Conservation (phyloP, 2,329 filamentous ascomycete species). For the Neonectria neomacrospora region DNA sequence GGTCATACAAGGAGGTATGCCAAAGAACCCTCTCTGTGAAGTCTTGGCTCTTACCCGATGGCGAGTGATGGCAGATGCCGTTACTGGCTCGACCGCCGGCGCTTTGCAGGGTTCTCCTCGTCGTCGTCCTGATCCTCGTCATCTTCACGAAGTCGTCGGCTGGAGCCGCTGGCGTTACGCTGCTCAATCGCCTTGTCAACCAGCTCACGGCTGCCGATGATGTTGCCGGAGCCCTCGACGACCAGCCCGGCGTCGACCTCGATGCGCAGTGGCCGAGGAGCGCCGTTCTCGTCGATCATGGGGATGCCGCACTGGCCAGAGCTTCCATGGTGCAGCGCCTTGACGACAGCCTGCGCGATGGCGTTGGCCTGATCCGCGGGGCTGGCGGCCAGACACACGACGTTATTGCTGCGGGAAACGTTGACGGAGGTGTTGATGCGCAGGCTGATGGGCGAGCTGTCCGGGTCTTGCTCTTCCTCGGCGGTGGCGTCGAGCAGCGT, state of each 20-base stretch:
- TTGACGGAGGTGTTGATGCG: constrained; percentile 60
- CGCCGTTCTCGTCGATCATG: constrained; percentile 59
- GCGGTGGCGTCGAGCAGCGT: constrained; percentile 18
- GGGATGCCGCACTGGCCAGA: constrained; percentile 54
- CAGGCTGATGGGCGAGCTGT: constrained; percentile 56
- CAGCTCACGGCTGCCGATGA: constrained; percentile 52
- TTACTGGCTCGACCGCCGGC: constrained; percentile 37
- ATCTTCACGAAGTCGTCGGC: constrained; percentile 35
- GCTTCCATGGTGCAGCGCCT: constrained; percentile 56
- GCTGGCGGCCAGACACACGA: constrained; percentile 56
- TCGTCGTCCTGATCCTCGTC: constrained; percentile 35
- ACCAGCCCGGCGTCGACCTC: constrained; percentile 59
- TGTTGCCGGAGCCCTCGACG: constrained; percentile 57
- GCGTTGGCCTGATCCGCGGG: constrained; percentile 54
- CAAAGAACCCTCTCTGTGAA: background rate
- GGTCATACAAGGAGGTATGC: background rate
- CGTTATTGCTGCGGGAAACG: constrained; percentile 61
- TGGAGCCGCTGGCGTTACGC: constrained; percentile 20
- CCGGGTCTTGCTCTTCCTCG: constrained; percentile 38
- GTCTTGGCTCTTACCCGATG: background rate
- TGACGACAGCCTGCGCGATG: constrained; percentile 58
- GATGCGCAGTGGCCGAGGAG: constrained; percentile 54
- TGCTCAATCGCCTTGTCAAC: constrained; percentile 45
- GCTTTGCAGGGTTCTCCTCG: constrained; percentile 38
- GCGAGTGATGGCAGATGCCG: background rate